Evolutionary conservation across 306 rosid genomes (phyloP).

Genomic region (Lathyrus oleraceus): DNA sequence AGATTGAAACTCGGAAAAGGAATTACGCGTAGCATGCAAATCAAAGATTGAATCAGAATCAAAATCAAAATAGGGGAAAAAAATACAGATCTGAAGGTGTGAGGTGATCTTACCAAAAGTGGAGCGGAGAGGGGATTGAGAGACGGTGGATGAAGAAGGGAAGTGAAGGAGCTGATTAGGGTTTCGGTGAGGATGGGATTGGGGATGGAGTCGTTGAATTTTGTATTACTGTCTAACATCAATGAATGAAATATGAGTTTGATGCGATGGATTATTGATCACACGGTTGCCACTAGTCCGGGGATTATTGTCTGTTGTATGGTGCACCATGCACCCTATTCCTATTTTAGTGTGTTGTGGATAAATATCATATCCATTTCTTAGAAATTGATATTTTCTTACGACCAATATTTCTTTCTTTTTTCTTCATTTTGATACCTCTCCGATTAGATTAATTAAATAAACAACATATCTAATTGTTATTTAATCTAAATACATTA

Average conservation of each 20-base stretch:
- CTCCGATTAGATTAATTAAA: too few species aligned
- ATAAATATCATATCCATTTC: too few species aligned
- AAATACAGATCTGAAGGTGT: constrained; percentile 40
- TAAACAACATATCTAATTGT: too few species aligned
- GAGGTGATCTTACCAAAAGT: constrained; percentile 42
- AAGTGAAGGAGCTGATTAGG: constrained; percentile 49
- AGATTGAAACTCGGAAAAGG: constrained; percentile 12
- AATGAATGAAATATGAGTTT: not conserved
- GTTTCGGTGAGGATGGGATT: constrained; percentile 41
- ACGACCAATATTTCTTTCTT: too few species aligned
- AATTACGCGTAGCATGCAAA: not conserved
- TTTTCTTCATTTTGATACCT: too few species aligned
- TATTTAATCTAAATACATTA: too few species aligned
- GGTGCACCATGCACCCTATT: not conserved
- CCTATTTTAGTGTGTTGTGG: too few species aligned
- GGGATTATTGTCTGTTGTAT: not conserved
- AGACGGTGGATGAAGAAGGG: constrained; percentile 21
- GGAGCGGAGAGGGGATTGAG: not conserved
- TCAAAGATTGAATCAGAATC: not conserved
- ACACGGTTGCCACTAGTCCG: constrained; percentile 18
- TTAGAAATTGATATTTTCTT: too few species aligned
- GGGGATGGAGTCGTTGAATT: constrained; percentile 35
- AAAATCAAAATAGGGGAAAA: not conserved
- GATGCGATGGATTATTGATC: constrained; percentile 21
- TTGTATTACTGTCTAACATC: constrained; percentile 17